Base-by-base conservation (phyloP, 2,329 filamentous ascomycete genomes). In the Beauveria caledonica region DNA sequence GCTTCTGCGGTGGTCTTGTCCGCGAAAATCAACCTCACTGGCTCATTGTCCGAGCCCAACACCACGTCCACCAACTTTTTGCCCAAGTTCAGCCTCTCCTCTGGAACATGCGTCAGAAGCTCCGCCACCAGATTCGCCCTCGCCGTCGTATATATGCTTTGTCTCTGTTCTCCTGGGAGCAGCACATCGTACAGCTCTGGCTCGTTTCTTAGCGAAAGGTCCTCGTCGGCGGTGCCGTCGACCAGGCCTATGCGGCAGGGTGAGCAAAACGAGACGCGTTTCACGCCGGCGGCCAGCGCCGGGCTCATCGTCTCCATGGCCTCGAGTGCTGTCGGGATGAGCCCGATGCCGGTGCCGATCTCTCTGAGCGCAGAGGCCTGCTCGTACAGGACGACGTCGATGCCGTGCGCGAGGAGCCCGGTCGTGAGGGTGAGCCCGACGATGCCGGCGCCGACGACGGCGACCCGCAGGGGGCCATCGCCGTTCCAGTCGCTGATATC, bases 371-470 rank as follows among this genome's bases (percentile, higher is more conserved):
- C 66, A 0, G 69, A 52, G 0, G 77, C 73, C 6, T 76, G 74
- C 65, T 83, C 80, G 64, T 79, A 82, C 3, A 82, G 60, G 0
- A 69, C 76, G 62, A 74, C 78, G 0, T 70, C 64, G 17, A 82
- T 66, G 2, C 68, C 68, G 40, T 78, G 77, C 2, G 71, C 71
- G 45, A 76, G 70, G 0, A 83, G 73, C 15, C 73, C 79, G 0
- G 81, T 70, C 0, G 78, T 78, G 0, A 82, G 72, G 17, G 76
- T 74, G 10, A 82, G 66, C 8, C 80, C 80, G 3, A 76, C 80
- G 62, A 77, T 82, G 66, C 74, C 84, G 58, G 72, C 82, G 63
- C 75, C 84, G 15, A 82, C 68, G 21, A 83, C 76, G 56, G 78
- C 80, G 46, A 81, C 66, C n/a, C 59, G 58, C 53, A 63, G 44